Percentiles rank a stretch among this genome's conserved stretches.
phyloP scores from a whole-genome alignment of 768 basidiomycete genomes.

The Hortiboletus campestris region DNA sequence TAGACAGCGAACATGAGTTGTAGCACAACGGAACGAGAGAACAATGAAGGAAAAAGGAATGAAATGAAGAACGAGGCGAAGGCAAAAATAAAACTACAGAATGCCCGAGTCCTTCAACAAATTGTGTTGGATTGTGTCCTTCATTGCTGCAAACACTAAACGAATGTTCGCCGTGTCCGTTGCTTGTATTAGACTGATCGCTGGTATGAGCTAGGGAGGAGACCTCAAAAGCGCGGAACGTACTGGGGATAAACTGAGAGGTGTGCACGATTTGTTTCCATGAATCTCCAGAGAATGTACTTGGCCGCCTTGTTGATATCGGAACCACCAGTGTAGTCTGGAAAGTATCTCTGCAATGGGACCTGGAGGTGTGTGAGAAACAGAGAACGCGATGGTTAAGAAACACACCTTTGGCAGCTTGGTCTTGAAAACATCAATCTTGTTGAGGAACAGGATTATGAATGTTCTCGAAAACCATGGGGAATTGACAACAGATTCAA shows the following conservation, averaged over 20 bases:
- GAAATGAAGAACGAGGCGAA: not conserved
- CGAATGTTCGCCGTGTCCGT: slow-evolving; percentile 84
- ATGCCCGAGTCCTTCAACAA: slow-evolving; percentile 85
- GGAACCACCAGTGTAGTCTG: slow-evolving; percentile 84
- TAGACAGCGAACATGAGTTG: slow-evolving; percentile 25
- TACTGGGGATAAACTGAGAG: slow-evolving; percentile 91
- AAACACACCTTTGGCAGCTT: slow-evolving; percentile 55
- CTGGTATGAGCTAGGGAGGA: not conserved
- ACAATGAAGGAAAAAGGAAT: not conserved
- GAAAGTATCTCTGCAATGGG: slow-evolving; percentile 73
- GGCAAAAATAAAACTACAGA: slow-evolving; percentile 39
- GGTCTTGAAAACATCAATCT: slow-evolving; percentile 75
- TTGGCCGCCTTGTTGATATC: slow-evolving; percentile 95
- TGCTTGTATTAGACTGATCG: slow-evolving; percentile 72
- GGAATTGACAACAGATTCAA: slow-evolving; percentile 78
- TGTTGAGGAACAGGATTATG: slow-evolving; percentile 69
- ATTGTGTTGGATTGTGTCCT: slow-evolving; percentile 89
- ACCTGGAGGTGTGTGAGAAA: slow-evolving; percentile 39
- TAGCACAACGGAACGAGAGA: slow-evolving; percentile 1
- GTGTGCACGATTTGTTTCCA: slow-evolving; percentile 83
- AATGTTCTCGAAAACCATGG: slow-evolving; percentile 68
- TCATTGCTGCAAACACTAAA: slow-evolving; percentile 83
- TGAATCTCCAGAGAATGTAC: slow-evolving; percentile 93
- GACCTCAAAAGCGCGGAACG: slow-evolving; percentile 25
- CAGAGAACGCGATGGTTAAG: accelerated